Conservation (phyloP, 495 filamentous ascomycete genomes). For the Penicillium ochrochloron region DNA sequence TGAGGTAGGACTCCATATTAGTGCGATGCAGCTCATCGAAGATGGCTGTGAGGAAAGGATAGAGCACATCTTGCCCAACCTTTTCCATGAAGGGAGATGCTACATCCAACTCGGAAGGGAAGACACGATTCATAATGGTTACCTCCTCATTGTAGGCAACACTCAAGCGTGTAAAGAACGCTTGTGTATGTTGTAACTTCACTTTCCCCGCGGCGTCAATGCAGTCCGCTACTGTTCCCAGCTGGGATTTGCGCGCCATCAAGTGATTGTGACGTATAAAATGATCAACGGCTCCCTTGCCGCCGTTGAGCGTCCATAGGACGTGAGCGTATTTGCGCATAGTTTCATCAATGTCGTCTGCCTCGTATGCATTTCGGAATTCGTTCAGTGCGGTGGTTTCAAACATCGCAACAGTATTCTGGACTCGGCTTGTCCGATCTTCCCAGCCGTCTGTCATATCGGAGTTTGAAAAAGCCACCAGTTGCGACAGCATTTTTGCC, state of each 20-base stretch:
- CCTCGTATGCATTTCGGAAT: slow-evolving; percentile 89
- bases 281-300: slow-evolving; percentile 73
- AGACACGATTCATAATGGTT: slow-evolving; percentile 80
- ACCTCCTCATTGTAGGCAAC: slow-evolving; percentile 81
- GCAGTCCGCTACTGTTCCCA: slow-evolving; percentile 83
- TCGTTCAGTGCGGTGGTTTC: slow-evolving; percentile 88
- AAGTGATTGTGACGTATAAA: slow-evolving; percentile 89
- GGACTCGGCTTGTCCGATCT: slow-evolving; percentile 69
- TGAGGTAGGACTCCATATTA: slow-evolving; percentile 78
- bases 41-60: slow-evolving; percentile 82
- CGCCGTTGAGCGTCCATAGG: slow-evolving; percentile 80
- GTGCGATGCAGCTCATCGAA: slow-evolving; percentile 87
- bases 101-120: slow-evolving; percentile 75
- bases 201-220: slow-evolving; percentile 68
- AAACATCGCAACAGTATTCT: slow-evolving; percentile 78
- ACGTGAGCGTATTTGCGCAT: slow-evolving; percentile 92
- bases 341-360: slow-evolving; percentile 83
- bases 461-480: slow-evolving; percentile 75
- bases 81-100: slow-evolving; percentile 79
- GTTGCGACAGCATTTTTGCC: slow-evolving; percentile 81
- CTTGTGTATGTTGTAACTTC: slow-evolving; percentile 74
- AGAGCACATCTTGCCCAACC: slow-evolving; percentile 81
- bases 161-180: slow-evolving; percentile 77
- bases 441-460: slow-evolving; percentile 78
- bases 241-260: slow-evolving; percentile 69